Conservation (phyloP, 306 rosid genomes). For the Vigna reflexopilosa region DNA sequence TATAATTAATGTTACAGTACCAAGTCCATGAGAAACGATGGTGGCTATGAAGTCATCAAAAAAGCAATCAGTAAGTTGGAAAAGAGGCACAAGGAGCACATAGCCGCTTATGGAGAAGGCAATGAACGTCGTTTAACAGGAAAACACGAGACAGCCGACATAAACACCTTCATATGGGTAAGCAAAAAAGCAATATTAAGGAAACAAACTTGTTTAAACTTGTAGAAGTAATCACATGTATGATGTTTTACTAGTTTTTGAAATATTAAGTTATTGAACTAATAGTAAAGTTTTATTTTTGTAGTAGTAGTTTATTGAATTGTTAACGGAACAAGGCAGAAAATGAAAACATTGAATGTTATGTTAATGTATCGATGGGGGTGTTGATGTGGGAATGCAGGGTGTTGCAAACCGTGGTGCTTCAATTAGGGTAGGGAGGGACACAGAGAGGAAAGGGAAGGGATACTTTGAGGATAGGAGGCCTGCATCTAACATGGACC, state of each 20-base stretch:
- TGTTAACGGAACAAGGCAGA: background rate
- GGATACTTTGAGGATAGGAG: conserved; percentile 95
- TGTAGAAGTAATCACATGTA: background rate
- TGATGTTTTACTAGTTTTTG: background rate
- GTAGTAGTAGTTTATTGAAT: background rate
- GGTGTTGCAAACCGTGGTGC: conserved; percentile 99
- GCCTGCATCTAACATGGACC: conserved; percentile 98
- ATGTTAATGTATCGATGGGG: background rate
- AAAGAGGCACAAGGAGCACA: conserved; percentile 83
- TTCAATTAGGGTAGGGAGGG: conserved; percentile 87
- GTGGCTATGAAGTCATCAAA: conserved; percentile 82
- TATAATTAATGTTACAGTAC: conserved; percentile 57
- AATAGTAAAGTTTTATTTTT: background rate
- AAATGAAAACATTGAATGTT: background rate
- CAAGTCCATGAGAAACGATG: conserved; percentile 78
- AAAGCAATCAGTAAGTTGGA: conserved; percentile 75
- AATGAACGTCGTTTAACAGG: conserved; percentile 94
- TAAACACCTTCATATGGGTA: conserved; percentile 86
- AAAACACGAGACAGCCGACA: conserved; percentile 80
- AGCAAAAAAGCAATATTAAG: background rate
- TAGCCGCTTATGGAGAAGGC: conserved; percentile 94
- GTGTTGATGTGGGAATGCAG: conserved; percentile 45
- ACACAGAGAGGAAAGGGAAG: conserved; percentile 88
- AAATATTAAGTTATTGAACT: background rate
- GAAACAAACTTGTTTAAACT: background rate